A percentile compares a stretch with the other conserved stretches of the same genome.
Evolutionary conservation across 495 filamentous ascomycete genomes (phyloP).

Genomic region (Neurospora sp.): DNA sequence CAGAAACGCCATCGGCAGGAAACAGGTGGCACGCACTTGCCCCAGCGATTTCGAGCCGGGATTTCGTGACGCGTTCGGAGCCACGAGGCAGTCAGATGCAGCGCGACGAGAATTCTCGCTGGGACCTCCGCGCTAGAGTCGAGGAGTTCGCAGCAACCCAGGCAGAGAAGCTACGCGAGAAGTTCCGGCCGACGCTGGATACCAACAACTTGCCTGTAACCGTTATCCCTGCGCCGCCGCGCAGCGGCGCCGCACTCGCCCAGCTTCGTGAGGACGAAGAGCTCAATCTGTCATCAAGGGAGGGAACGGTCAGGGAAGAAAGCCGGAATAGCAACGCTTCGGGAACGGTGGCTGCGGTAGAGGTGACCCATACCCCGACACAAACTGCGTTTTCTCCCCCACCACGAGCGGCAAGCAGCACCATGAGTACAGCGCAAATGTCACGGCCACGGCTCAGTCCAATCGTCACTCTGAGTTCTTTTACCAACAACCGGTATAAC

Average conservation of each 20-base stretch:
- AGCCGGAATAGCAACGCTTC: slow-evolving; percentile 7
- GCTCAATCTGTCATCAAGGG: slow-evolving; percentile 2
- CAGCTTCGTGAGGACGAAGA: slow-evolving; percentile 34
- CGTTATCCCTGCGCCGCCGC: slow-evolving; percentile 38
- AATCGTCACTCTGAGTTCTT: not conserved
- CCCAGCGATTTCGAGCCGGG: slow-evolving; percentile 7
- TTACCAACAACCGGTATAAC: not conserved
- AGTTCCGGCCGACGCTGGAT: slow-evolving; percentile 34
- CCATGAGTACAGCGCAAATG: not conserved
- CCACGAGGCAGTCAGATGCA: not conserved
- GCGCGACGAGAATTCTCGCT: slow-evolving; percentile 10
- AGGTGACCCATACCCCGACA: not conserved
- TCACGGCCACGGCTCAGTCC: not conserved
- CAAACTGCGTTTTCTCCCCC: not conserved
- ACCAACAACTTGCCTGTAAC: slow-evolving; percentile 39
- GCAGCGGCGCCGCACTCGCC: slow-evolving; percentile 34
- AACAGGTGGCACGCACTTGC: slow-evolving; percentile 21
- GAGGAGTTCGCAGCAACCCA: slow-evolving; percentile 40
- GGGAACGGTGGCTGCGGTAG: not conserved
- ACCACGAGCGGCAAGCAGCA: not conserved
- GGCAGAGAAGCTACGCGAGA: slow-evolving; percentile 35
- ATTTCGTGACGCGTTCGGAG: slow-evolving; percentile 14
- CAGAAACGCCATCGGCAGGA: not conserved
- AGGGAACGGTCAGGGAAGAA: not conserved
- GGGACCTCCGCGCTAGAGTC: slow-evolving; percentile 34